These are phyloP conservation scores for Nidula niveotomentosa DNA, from an alignment of 1,284 basidiomycete genomes.

Conservation along the genomic window DNA sequence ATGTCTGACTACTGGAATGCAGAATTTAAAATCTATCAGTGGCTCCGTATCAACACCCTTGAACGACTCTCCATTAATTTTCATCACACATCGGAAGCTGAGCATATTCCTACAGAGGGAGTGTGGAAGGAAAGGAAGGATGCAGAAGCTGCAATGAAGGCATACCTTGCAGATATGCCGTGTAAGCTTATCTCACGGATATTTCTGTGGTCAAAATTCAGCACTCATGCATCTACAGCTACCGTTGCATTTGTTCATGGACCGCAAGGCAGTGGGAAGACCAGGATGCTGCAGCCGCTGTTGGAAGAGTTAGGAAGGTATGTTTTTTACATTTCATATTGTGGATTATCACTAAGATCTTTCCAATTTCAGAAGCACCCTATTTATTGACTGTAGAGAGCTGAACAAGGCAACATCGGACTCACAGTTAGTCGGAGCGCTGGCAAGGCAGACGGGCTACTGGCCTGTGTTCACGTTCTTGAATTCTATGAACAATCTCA, in stretches of 20 bases:
- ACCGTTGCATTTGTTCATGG: conserved; percentile 86
- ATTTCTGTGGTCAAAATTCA: not conserved
- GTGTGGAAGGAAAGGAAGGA: conserved; percentile 86
- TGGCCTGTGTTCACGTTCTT: conserved; percentile 91
- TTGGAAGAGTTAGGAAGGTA: conserved; percentile 64
- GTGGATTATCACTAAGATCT: not conserved
- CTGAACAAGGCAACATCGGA: conserved; percentile 79
- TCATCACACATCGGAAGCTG: conserved; percentile 3
- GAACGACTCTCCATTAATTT: conserved; percentile 39
- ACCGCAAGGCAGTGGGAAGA: conserved; percentile 91
- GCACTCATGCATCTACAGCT: conserved; percentile 28
- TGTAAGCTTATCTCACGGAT: conserved; percentile 35
- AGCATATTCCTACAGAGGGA: conserved; percentile 21
- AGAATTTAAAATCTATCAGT: conserved; percentile 69
- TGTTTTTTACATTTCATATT: conserved; percentile 11
- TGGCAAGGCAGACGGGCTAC: conserved; percentile 88
- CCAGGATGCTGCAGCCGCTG: conserved; percentile 64
- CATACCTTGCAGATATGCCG: conserved; percentile 77
- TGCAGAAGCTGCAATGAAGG: conserved; percentile 66
- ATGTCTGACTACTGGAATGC: not conserved
- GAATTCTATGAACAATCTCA: conserved; percentile 81
- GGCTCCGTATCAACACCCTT: conserved; percentile 61
- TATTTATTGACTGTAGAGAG: conserved; percentile 82
- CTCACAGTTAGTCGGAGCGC: conserved; percentile 60
- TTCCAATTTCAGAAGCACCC: conserved; percentile 47